Percentiles rank a stretch among this genome's conserved stretches.
Conservation (phyloP, 2,329 filamentous ascomycete genomes). For the Aspergillus fructus region DNA sequence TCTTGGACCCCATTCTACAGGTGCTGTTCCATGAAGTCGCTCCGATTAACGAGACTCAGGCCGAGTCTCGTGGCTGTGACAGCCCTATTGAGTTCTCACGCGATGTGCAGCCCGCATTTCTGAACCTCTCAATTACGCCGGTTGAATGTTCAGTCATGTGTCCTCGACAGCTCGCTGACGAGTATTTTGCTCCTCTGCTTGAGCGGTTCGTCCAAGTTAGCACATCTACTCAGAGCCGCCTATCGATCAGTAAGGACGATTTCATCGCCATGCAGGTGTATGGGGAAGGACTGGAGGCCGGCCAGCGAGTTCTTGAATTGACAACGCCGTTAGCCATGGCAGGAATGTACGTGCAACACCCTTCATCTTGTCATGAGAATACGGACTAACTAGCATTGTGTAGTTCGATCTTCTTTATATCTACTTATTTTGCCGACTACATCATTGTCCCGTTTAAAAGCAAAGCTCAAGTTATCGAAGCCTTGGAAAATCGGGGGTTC, state of each 20-base stretch:
- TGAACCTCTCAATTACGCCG: conserved; percentile 90
- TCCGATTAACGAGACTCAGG: conserved; percentile 41
- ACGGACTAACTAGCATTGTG: conserved; percentile 1
- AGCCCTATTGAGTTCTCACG: conserved; percentile 27
- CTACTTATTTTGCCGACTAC: conserved; percentile 96
- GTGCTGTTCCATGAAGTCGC: conserved; percentile 67
- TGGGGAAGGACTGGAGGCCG: conserved; percentile 85
- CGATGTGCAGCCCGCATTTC: conserved; percentile 69
- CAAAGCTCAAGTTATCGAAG: conserved; percentile 70
- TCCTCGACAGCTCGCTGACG: conserved; percentile 69
- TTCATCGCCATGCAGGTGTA: conserved; percentile 89
- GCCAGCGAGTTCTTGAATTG: conserved; percentile 85
- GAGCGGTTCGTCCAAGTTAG: conserved; percentile 55
- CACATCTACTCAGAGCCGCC: conserved; percentile 45
- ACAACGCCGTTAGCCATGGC: conserved; percentile 88
- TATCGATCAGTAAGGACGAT: conserved; percentile 77
- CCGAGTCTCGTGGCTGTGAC: conserved; percentile 36
- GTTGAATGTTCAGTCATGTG: conserved; percentile 93
- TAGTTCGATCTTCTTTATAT: conserved; percentile 94
- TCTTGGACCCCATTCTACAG: conserved; percentile 83
- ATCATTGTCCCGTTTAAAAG: conserved; percentile 82
- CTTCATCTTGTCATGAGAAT: background rate
- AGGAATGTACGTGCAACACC: conserved; percentile 62
- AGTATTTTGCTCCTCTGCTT: conserved; percentile 73
- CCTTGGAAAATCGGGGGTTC: conserved; percentile 77